These are phyloP conservation scores for Tuctoria greenei DNA, from an alignment of 176 grass and related monocot species.

Conservation along the genomic window DNA sequence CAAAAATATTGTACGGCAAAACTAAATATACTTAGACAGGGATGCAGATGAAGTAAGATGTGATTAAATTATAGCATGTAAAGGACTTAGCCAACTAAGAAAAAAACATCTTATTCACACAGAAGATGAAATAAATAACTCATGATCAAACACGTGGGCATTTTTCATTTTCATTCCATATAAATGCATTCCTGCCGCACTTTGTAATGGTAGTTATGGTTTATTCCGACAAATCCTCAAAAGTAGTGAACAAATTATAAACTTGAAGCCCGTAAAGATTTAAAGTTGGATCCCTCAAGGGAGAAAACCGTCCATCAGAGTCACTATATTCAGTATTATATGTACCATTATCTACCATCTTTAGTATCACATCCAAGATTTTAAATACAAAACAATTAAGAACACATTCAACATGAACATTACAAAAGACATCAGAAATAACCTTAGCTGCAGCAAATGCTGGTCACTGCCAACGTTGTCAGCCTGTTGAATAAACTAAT, in stretches of 20 bases:
- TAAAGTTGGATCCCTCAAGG: constrained; percentile 18
- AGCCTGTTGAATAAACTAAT: constrained; percentile 41
- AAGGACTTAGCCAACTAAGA: background rate
- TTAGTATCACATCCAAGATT: constrained; percentile 4
- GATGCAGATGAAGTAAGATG: background rate
- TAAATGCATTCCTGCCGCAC: background rate
- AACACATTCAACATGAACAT: background rate
- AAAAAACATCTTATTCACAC: background rate
- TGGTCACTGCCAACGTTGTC: constrained; percentile 73
- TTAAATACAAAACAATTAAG: constrained; percentile 1
- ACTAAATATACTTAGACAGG: background rate
- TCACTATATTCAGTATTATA: background rate
- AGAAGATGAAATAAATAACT: background rate
- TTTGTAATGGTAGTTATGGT: background rate
- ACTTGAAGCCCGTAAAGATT: background rate
- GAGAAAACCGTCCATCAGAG: background rate
- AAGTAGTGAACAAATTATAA: background rate
- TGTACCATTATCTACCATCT: background rate
- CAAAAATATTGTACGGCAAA: background rate
- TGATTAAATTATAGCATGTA: constrained; percentile 10
- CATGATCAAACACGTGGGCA: background rate
- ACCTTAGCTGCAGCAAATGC: constrained; percentile 93
- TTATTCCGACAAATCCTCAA: background rate
- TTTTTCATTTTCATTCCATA: constrained; percentile 4
- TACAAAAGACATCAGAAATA: constrained; percentile 26